Evolutionary conservation across 495 filamentous ascomycete species (phyloP).

Genomic region (Penicillium manginii): DNA sequence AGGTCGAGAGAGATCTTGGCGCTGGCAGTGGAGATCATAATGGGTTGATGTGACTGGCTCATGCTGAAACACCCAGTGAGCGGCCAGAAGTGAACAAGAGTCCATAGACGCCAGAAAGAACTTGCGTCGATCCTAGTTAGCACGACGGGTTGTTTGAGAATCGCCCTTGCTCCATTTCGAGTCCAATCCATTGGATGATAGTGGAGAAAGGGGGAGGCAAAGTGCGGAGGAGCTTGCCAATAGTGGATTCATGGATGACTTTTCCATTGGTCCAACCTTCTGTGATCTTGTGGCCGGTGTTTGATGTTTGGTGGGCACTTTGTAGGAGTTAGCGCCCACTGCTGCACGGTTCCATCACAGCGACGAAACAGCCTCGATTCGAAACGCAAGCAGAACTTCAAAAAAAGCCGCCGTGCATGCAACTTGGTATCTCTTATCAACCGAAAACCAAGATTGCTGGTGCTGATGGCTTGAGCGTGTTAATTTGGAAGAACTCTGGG

Average conservation of each 20-base stretch:
- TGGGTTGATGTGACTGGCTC: constrained; percentile 17
- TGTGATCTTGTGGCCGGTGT: background rate
- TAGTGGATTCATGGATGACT: background rate
- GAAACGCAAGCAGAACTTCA: background rate
- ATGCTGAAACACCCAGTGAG: constrained; percentile 23
- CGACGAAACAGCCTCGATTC: background rate
- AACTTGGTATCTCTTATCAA: too few species aligned
- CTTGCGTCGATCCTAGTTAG: constrained; percentile 14
- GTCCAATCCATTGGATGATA: constrained; percentile 15
- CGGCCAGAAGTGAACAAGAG: constrained; percentile 8
- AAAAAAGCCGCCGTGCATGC: too few species aligned
- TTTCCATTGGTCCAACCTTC: background rate
- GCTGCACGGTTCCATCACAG: constrained; percentile 1
- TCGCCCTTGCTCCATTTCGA: constrained; percentile 13
- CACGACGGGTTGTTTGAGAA: constrained; percentile 20
- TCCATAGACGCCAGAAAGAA: constrained; percentile 16
- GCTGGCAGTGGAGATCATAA: constrained; percentile 6
- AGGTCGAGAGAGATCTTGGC: constrained; percentile 14
- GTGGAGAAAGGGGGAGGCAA: constrained; percentile 9
- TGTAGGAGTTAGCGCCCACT: background rate
- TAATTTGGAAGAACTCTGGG: background rate
- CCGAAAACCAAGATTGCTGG: too few species aligned
- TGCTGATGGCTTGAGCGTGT: background rate
- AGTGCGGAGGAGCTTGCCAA: constrained; percentile 6
- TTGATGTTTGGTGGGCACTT: background rate